These are phyloP conservation scores for Sporobolomyces phaffii DNA, from an alignment of 768 basidiomycete species.

Conservation along the genomic window DNA sequence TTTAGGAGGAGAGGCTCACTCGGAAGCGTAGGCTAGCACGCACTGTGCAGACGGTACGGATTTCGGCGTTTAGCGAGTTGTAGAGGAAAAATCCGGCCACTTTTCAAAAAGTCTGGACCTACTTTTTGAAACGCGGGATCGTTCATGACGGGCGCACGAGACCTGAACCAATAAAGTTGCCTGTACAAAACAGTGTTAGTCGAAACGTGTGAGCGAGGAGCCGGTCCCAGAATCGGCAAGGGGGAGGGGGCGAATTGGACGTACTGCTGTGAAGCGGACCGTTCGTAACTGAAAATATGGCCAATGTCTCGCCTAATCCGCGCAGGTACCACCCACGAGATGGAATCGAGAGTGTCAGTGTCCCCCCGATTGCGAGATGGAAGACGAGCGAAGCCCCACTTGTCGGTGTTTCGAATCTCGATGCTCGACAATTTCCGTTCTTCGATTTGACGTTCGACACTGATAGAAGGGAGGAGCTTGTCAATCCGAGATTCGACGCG, in stretches of 20 bases:
- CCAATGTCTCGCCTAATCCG: constrained; percentile 11
- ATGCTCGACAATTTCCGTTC: constrained; percentile 40
- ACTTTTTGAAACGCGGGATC: constrained; percentile 39
- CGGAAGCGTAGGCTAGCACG: constrained; percentile 37
- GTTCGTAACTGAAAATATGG: constrained; percentile 3
- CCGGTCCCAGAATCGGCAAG: too few species aligned
- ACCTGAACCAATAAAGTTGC: constrained; percentile 36
- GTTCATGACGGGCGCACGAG: constrained; percentile 18
- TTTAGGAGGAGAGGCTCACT: constrained; percentile 19
- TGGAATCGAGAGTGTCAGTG: too few species aligned
- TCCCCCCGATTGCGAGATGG: neutral
- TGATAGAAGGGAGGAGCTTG: too few species aligned
- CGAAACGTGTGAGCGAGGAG: too few species aligned
- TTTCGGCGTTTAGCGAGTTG: too few species aligned
- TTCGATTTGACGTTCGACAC: constrained; percentile 31
- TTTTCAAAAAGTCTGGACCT: neutral
- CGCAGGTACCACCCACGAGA: too few species aligned
- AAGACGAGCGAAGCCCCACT: neutral
- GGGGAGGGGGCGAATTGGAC: neutral
- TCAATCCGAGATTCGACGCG: too few species aligned
- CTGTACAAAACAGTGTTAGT: too few species aligned
- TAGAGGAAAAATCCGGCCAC: too few species aligned
- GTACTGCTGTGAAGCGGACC: constrained; percentile 16
- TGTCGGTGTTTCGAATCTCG: constrained; percentile 39
- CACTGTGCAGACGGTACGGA: constrained; percentile 18